These are phyloP conservation scores for Sporothrix brunneoviolacea DNA, from an alignment of 2,329 filamentous ascomycete genomes.

Conservation along the genomic window DNA sequence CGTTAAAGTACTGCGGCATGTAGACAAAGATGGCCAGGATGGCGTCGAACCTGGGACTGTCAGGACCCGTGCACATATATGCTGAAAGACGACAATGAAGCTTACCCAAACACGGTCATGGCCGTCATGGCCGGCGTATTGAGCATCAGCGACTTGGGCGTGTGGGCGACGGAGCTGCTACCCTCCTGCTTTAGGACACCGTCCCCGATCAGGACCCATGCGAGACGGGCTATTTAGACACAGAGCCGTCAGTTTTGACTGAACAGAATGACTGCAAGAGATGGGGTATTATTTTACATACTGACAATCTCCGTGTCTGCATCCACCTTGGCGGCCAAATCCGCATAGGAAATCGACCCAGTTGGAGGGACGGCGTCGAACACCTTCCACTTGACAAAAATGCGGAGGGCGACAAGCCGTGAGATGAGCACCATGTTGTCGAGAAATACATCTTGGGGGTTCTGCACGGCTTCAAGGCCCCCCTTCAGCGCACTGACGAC, in stretches of 20 bases:
- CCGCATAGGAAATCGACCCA: slow-evolving; percentile 22
- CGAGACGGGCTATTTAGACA: slow-evolving; percentile 20
- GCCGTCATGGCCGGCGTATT: slow-evolving; percentile 12
- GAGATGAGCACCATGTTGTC: slow-evolving; percentile 9
- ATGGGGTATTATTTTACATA: slow-evolving; percentile 7
- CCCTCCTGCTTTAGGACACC: slow-evolving; percentile 19
- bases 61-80: too few relatives aligned
- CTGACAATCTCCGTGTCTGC: slow-evolving; percentile 25
- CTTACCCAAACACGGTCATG: slow-evolving; percentile 16
- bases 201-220: slow-evolving; percentile 18
- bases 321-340: slow-evolving; percentile 24
- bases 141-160: slow-evolving; percentile 17
- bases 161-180: slow-evolving; percentile 21
- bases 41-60: slow-evolving; percentile 24
- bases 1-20: slow-evolving; percentile 28
- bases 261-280: not conserved
- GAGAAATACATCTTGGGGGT: slow-evolving; percentile 17
- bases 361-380: slow-evolving; percentile 27
- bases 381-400: slow-evolving; percentile 28
- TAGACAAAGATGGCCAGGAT: slow-evolving; percentile 19
- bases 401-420: slow-evolving; percentile 19
- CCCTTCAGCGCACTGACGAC: slow-evolving; percentile 11
- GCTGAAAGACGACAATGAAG: not conserved
- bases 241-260: too few relatives aligned
- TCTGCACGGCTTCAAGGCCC: slow-evolving; percentile 10